Evolutionary conservation across 352 stramenopile species (phyloP).

Genomic region (Phytopythium mirpurense): DNA sequence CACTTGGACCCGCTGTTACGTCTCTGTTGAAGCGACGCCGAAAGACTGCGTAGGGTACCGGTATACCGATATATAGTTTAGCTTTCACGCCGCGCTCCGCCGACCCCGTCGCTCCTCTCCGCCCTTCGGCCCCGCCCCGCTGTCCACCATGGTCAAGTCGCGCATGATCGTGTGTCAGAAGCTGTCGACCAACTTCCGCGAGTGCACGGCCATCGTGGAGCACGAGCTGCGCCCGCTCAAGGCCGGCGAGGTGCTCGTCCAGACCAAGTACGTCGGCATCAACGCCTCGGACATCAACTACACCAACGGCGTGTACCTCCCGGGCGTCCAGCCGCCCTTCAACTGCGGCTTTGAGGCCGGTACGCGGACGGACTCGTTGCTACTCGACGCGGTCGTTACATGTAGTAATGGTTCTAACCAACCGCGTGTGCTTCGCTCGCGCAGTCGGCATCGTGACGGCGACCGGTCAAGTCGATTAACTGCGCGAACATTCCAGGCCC

Average conservation of each 20-base stretch:
- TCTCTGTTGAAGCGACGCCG: too few species aligned
- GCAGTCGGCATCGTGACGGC: too few species aligned
- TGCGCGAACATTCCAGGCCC: too few species aligned
- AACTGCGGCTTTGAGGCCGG: constrained; percentile 19
- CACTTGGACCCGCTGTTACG: too few species aligned
- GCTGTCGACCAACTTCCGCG: constrained; percentile 76
- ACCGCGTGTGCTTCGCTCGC: too few species aligned
- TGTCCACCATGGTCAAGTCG: constrained; percentile 33
- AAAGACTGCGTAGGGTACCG: too few species aligned
- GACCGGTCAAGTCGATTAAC: too few species aligned
- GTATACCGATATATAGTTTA: too few species aligned
- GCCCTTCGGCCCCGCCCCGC: not conserved
- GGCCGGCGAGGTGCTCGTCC: constrained; percentile 41
- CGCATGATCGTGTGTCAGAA: constrained; percentile 79
- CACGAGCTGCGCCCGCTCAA: constrained; percentile 35
- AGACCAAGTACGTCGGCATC: constrained; percentile 35
- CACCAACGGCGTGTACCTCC: constrained; percentile 16
- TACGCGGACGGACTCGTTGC: too few species aligned
- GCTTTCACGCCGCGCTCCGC: constrained; percentile 12
- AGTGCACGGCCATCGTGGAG: constrained; percentile 60
- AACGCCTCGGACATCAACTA: constrained; percentile 33
- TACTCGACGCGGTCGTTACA: not conserved
- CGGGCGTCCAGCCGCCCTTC: constrained; percentile 13
- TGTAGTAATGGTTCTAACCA: not conserved
- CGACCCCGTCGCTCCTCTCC: constrained; percentile 3